phyloP scores from a whole-genome alignment of 495 filamentous ascomycete genomes.

The Tuber magnatum region DNA sequence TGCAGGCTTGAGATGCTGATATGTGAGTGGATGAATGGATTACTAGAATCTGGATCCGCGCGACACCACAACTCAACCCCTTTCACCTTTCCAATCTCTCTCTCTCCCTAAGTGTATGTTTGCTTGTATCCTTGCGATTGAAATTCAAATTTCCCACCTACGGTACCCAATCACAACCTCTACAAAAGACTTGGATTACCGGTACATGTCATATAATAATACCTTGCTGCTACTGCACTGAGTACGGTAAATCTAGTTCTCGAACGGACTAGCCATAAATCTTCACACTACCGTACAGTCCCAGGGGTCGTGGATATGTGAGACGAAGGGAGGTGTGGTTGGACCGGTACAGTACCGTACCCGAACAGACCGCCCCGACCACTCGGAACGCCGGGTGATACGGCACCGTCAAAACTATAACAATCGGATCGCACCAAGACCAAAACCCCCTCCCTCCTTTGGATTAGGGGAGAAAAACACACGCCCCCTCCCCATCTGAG shows the following conservation, averaged over 20 bases:
- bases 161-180: background rate
- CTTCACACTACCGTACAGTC: background rate
- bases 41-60: background rate
- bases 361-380: too few relatives aligned
- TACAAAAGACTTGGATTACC: too few relatives aligned
- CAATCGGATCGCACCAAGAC: too few relatives aligned
- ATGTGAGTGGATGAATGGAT: background rate
- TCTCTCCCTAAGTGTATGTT: background rate
- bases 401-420: too few relatives aligned
- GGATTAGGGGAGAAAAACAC: too few relatives aligned
- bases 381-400: too few relatives aligned
- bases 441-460: too few relatives aligned
- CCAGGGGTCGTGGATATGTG: background rate
- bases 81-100: background rate
- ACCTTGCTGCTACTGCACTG: background rate
- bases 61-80: background rate
- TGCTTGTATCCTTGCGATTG: background rate
- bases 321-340: too few relatives aligned
- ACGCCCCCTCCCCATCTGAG: too few relatives aligned
- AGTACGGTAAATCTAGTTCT: background rate
- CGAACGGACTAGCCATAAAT: too few relatives aligned
- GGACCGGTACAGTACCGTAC: too few relatives aligned
- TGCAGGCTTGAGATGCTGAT: constrained; percentile 22
- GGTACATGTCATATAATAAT: too few relatives aligned
- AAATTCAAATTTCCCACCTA: background rate